A percentile compares a stretch with the other conserved stretches of the same genome.
Evolutionary conservation across 768 basidiomycete species (phyloP).

Genomic region (Termitomyces sp.): DNA sequence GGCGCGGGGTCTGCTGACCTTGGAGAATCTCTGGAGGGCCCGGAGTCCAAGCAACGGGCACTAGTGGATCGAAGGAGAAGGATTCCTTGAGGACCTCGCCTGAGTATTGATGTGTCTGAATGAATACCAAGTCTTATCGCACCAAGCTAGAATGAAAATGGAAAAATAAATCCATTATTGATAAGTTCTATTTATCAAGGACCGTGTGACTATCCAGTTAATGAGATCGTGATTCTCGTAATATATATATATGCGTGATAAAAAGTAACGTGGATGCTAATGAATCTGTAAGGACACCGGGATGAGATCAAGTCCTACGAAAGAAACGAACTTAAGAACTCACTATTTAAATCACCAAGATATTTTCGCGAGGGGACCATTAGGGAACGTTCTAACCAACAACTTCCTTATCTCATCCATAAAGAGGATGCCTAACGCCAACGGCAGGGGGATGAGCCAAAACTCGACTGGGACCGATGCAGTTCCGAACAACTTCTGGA

Average conservation of each 20-base stretch:
- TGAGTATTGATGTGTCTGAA: neutral
- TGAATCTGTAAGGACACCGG: neutral
- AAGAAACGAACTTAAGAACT: neutral
- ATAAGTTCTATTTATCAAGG: neutral
- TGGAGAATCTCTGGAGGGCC: neutral
- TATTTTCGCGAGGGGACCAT: constrained; percentile 13
- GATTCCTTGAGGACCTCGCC: neutral
- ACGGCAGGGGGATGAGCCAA: constrained; percentile 41
- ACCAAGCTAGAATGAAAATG: neutral
- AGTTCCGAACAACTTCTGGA: constrained; percentile 36
- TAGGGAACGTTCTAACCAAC: constrained; percentile 22
- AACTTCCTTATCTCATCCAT: constrained; percentile 41
- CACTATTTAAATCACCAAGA: constrained; percentile 9
- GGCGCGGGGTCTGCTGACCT: neutral
- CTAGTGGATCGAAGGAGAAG: neutral
- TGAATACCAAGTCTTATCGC: too few relatives aligned
- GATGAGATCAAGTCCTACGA: neutral
- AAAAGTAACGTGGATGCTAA: neutral
- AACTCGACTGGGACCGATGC: constrained; percentile 40
- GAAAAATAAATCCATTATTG: neutral
- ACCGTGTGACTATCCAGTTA: neutral
- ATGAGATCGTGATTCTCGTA: neutral
- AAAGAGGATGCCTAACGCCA: constrained; percentile 32
- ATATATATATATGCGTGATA: neutral
- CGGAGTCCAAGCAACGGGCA: neutral